Evolutionary conservation across 306 rosid genomes (phyloP), one percentile per base, ranked within the genome.

Genomic region (Medicago truncatula): DNA sequence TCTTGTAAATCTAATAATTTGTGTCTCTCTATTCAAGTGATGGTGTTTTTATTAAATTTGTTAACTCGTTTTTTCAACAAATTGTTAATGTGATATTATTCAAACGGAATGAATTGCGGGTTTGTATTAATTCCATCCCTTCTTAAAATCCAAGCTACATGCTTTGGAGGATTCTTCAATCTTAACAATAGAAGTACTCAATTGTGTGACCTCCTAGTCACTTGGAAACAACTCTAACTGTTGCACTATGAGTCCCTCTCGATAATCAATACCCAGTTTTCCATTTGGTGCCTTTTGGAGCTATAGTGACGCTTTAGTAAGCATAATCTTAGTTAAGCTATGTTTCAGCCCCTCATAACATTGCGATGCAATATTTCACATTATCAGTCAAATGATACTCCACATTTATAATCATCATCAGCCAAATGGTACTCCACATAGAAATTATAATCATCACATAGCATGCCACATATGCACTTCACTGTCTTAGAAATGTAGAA

Each of bases 101-200:
- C 61, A 39, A 67, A n/a, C 43, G 36, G 40, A 67, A 38, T 67
- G 73, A 50, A 9, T 21, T 62, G 18, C 34, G 54, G 60, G 50
- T 39, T 47, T 60, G 44, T 70, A 36, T 70, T 70, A 17, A 71
- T 61, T 49, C 58, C 13, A 34, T 20, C 16, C 23, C 72, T 6
- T 20, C 25, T 23, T 49, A 12, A 50, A 49, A 38, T 21, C 52
- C 15, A 61, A 41, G 70, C 25, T 46, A 31, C 64, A 18, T 8
- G 39, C 47, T 28, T 28, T 28, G 16, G 21, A 70, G 15, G 60
- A 76, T 12, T 77, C 69, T 40, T 20, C 46, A 77, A 18, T 77
- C 61, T 40, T 20, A 59, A 77, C 31, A 9, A 46, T 68, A 21
- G 1, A n/a, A n/a, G n/a, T n/a, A 53, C 59, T 53, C 25, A 53